phyloP scores from a whole-genome alignment of 495 filamentous ascomycete species.

The Amniculicola lignicola region DNA sequence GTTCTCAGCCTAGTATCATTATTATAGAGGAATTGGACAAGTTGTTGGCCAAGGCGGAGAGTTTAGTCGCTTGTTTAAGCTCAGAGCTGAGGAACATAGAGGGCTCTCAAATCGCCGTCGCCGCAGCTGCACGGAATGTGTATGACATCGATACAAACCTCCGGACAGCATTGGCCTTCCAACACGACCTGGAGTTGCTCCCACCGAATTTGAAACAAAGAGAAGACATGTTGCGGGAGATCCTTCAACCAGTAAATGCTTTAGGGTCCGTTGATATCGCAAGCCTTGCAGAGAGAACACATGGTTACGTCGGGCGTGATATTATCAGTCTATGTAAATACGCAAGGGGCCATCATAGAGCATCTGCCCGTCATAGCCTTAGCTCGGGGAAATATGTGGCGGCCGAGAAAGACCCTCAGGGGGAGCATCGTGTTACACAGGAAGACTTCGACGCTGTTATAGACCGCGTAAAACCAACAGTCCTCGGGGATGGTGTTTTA shows the following conservation, averaged over 20 bases:
- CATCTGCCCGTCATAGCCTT: too few relatives aligned
- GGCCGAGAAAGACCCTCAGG: too few relatives aligned
- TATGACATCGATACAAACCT: conserved; percentile 71
- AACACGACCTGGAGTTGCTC: conserved; percentile 72
- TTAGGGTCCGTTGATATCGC: conserved; percentile 35
- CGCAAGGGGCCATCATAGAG: conserved; percentile 23
- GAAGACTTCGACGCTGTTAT: conserved; percentile 56
- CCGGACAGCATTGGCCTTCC: conserved; percentile 17
- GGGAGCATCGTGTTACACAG: conserved; percentile 35
- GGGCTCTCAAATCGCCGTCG: conserved; percentile 57
- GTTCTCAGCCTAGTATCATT: conserved; percentile 73
- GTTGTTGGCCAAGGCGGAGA: conserved; percentile 60
- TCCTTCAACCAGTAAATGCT: conserved; percentile 5
- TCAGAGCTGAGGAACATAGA: conserved; percentile 46
- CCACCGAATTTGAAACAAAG: conserved; percentile 57
- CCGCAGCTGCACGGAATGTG: conserved; percentile 68
- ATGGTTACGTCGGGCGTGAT: conserved; percentile 68
- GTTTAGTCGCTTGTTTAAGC: conserved; percentile 39
- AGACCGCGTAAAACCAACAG: conserved; percentile 65
- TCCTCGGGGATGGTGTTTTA: conserved; percentile 86
- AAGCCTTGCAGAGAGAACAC: conserved; percentile 55
- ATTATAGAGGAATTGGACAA: conserved; percentile 78
- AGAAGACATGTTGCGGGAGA: conserved; percentile 60
- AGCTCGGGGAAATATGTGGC: too few relatives aligned
- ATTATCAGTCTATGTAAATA: conserved; percentile 37